A percentile compares a stretch with the other conserved stretches of the same genome.
phyloP scores from a whole-genome alignment of 1,284 basidiomycete species.

The Ganoderma sp. region DNA sequence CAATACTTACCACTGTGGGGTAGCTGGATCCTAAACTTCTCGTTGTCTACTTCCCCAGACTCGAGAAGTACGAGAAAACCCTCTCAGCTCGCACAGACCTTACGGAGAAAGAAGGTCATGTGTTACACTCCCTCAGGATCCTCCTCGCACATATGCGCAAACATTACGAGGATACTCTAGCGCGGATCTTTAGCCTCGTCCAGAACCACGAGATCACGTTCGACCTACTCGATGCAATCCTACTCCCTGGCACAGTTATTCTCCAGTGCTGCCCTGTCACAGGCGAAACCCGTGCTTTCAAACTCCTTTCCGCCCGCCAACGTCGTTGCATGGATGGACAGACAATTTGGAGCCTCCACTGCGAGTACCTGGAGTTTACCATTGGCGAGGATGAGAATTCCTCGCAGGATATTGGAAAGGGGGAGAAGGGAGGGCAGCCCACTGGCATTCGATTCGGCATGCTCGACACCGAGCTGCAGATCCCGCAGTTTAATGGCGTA shows the following conservation, averaged over 20 bases:
- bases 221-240: slow-evolving; percentile 50
- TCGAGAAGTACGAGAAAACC: slow-evolving; percentile 50
- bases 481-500: slow-evolving; percentile 52
- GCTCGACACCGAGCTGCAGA: slow-evolving; percentile 45
- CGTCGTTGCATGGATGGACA: slow-evolving; percentile 39
- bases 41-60: slow-evolving; percentile 53
- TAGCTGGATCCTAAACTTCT: slow-evolving; percentile 59
- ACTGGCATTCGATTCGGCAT: slow-evolving; percentile 43
- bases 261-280: slow-evolving; percentile 13
- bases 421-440: not conserved
- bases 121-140: slow-evolving; percentile 47
- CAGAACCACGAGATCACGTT: slow-evolving; percentile 60
- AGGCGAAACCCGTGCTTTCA: slow-evolving; percentile 53
- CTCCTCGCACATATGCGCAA: slow-evolving; percentile 46
- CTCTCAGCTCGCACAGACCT: slow-evolving; percentile 44
- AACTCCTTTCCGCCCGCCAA: slow-evolving; percentile 43
- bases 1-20: not conserved
- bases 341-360: slow-evolving; percentile 46
- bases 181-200: slow-evolving; percentile 50
- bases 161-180: slow-evolving; percentile 54
- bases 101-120: slow-evolving; percentile 46
- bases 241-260: slow-evolving; percentile 17
- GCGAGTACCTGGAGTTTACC: slow-evolving; percentile 54
- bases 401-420: slow-evolving; percentile 41
- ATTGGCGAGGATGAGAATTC: slow-evolving; percentile 38